A percentile compares a stretch with the other conserved stretches of the same genome.
These are phyloP conservation scores for Boletus rubescentipes DNA, from an alignment of 768 basidiomycete genomes.

Conservation along the genomic window DNA sequence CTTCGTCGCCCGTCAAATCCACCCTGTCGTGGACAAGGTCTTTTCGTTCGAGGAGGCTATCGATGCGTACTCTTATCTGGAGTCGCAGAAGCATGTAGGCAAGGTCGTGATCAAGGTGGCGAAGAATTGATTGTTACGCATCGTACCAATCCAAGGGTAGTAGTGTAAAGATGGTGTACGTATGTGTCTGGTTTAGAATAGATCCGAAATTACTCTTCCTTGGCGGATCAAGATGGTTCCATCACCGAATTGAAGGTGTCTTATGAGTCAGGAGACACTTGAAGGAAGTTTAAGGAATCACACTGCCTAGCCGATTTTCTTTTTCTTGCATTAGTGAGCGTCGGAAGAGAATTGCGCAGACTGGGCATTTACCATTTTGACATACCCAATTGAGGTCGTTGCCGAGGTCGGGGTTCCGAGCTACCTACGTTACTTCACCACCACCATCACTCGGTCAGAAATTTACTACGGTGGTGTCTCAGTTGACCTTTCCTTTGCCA, in stretches of 20 bases:
- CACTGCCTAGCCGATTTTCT: too few species aligned
- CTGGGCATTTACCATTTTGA: too few species aligned
- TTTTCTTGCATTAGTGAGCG: too few species aligned
- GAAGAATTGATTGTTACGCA: conserved; percentile 3
- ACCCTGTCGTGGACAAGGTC: conserved; percentile 55
- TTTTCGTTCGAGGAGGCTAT: conserved; percentile 55
- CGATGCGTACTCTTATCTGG: conserved; percentile 52
- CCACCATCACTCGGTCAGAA: neutral
- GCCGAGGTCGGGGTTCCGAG: neutral
- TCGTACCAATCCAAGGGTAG: neutral
- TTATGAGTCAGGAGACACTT: too few species aligned
- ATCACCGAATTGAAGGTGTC: too few species aligned
- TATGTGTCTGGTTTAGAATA: neutral
- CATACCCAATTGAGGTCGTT: too few species aligned
- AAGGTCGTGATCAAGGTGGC: conserved; percentile 55
- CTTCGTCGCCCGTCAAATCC: conserved; percentile 43
- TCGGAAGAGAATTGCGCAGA: too few species aligned
- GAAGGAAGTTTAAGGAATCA: too few species aligned
- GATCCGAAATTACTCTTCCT: neutral
- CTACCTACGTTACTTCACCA: neutral
- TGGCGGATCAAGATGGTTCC: too few species aligned
- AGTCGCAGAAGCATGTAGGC: conserved; percentile 57
- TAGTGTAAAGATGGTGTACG: neutral
- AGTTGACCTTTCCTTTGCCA: too few species aligned
- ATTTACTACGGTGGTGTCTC: too few species aligned